phyloP scores from a whole-genome alignment of 2,329 filamentous ascomycete genomes.

The Phoma sp. region DNA sequence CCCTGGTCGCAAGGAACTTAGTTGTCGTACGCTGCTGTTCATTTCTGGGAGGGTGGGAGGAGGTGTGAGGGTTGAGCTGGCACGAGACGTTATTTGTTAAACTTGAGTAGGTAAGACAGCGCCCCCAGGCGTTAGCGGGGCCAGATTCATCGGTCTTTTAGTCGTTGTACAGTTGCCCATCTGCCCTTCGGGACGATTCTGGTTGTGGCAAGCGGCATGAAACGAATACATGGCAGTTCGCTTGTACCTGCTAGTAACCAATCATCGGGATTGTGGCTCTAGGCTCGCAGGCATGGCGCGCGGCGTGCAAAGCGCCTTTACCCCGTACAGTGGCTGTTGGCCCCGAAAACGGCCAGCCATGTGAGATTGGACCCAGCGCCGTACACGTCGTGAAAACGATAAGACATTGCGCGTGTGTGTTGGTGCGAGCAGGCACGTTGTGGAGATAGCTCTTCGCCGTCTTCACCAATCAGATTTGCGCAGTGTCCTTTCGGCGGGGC shows the following conservation, averaged over 20 bases:
- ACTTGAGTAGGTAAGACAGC: slow-evolving; percentile 34
- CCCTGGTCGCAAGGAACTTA: slow-evolving; percentile 27
- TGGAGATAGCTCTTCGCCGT: slow-evolving; percentile 11
- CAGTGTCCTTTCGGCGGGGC: neutral
- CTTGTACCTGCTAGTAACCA: slow-evolving; percentile 36
- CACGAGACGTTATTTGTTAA: slow-evolving; percentile 18
- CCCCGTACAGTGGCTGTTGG: slow-evolving; percentile 34
- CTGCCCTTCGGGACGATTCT: slow-evolving; percentile 11
- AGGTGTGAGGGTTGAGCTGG: slow-evolving; percentile 13
- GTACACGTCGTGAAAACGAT: slow-evolving; percentile 38
- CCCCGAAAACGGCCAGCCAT: slow-evolving; percentile 39
- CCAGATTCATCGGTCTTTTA: slow-evolving; percentile 35
- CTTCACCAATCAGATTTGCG: slow-evolving; percentile 6
- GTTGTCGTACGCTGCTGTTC: slow-evolving; percentile 30
- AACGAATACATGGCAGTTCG: slow-evolving; percentile 40
- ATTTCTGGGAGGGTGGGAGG: slow-evolving; percentile 30
- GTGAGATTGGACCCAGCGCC: slow-evolving; percentile 39
- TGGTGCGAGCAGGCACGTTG: slow-evolving; percentile 24
- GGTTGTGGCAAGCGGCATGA: slow-evolving; percentile 46
- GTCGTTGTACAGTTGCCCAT: slow-evolving; percentile 39
- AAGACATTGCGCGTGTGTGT: slow-evolving; percentile 30
- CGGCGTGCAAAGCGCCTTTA: slow-evolving; percentile 30
- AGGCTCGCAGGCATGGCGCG: slow-evolving; percentile 30
- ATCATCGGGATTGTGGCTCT: slow-evolving; percentile 31
- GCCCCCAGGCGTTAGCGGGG: slow-evolving; percentile 39